These are phyloP conservation scores for Aspergillus niger DNA, from an alignment of 2,329 filamentous ascomycete species.

Conservation along the genomic window DNA sequence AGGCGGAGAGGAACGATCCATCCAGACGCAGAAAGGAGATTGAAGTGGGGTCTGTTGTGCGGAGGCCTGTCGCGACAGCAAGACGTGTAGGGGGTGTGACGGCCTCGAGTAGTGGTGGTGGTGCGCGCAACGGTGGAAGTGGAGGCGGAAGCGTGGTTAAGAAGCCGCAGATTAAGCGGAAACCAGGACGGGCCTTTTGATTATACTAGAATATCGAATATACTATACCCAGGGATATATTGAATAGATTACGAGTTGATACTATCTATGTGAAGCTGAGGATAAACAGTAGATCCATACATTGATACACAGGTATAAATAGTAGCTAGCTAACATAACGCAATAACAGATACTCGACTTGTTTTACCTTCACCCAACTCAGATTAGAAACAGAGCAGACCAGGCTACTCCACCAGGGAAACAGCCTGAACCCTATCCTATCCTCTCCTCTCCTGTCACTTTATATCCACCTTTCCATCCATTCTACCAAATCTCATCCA, in stretches of 20 bases:
- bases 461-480: not conserved
- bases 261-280: not conserved
- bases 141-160: constrained; percentile 42
- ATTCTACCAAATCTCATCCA: constrained; percentile 7
- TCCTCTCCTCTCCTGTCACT: not conserved
- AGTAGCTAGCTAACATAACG: not conserved
- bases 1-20: constrained; percentile 39
- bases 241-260: not conserved
- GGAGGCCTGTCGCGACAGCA: constrained; percentile 33
- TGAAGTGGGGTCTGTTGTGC: constrained; percentile 41
- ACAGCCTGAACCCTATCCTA: not conserved
- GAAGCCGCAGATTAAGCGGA: constrained; percentile 38
- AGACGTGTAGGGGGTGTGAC: constrained; percentile 34
- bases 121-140: constrained; percentile 15
- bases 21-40: constrained; percentile 38
- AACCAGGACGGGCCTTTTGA: constrained; percentile 40
- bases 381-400: not conserved
- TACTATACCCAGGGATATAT: not conserved
- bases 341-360: not conserved
- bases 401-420: constrained; percentile 12
- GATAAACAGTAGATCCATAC: not conserved
- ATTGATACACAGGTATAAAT: constrained; percentile 2
- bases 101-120: constrained; percentile 31
- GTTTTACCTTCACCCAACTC: not conserved
- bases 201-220: not conserved